A percentile compares a stretch with the other conserved stretches of the same genome.
Conservation (phyloP, 2,329 filamentous ascomycete genomes). For the Colletotrichum siamense region DNA sequence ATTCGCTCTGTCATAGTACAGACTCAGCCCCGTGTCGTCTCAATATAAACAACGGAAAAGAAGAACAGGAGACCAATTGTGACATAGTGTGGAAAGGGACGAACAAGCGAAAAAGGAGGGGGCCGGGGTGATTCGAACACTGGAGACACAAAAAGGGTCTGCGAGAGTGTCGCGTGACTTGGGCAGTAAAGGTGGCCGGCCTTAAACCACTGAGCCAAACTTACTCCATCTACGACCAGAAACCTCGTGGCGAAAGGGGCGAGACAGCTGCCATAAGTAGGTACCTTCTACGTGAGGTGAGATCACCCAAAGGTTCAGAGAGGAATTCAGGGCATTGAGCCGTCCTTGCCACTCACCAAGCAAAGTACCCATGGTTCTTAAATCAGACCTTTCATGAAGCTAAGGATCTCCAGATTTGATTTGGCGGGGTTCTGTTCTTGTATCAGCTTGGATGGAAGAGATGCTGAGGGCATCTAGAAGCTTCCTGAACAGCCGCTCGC, state of each 20-base stretch:
- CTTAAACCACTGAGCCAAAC: not conserved
- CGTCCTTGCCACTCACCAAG: rapidly evolving
- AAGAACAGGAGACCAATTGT: too few species aligned
- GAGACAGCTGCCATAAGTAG: not conserved
- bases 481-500: not conserved
- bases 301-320: rapidly evolving
- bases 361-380: rapidly evolving
- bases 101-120: too few species aligned
- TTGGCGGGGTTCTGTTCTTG: rapidly evolving
- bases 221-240: not conserved
- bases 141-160: not conserved
- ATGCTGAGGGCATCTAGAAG: not conserved
- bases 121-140: not conserved
- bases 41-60: too few species aligned
- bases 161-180: not conserved
- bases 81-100: too few species aligned
- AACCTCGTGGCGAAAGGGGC: not conserved
- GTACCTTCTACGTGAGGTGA: not conserved
- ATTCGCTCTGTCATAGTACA: too few species aligned
- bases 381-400: rapidly evolving
- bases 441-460: rapidly evolving
- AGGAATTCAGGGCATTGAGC: rapidly evolving
- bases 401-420: not conserved
- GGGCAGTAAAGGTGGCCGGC: not conserved
- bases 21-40: too few species aligned